phyloP scores from a whole-genome alignment of 345 rosid genomes.

The Diplotaxis tenuifolia region DNA sequence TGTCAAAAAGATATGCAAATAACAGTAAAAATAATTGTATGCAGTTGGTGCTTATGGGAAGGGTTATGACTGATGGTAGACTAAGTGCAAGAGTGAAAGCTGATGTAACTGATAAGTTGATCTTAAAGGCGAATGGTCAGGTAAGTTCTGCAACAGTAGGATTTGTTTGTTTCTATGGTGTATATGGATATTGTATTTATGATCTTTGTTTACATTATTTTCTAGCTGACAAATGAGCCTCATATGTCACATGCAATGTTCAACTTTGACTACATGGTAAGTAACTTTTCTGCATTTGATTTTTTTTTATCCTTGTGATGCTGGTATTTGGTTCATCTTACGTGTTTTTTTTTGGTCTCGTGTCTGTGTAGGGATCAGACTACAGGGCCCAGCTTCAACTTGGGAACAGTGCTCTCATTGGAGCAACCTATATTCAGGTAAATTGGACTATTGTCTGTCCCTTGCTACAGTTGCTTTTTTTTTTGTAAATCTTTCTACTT shows the following conservation, averaged over 20 bases:
- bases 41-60: conserved; percentile 91
- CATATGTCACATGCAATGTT: conserved; percentile 86
- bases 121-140: conserved; percentile 87
- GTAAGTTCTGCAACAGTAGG: conserved; percentile 34
- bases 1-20: conserved; percentile 3
- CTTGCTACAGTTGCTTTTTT: background rate
- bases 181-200: background rate
- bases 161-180: background rate
- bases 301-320: background rate
- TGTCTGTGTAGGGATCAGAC: conserved; percentile 61
- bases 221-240: conserved; percentile 75
- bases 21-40: background rate
- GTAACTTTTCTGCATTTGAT: background rate
- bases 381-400: conserved; percentile 81
- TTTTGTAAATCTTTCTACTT: background rate
- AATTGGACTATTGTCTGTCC: conserved; percentile 14
- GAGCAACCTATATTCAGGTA: conserved; percentile 97
- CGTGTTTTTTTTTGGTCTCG: background rate
- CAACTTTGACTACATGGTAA: conserved; percentile 94
- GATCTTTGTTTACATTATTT: conserved; percentile 29
- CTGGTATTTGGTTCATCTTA: background rate
- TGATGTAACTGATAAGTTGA: conserved; percentile 73
- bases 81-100: conserved; percentile 82
- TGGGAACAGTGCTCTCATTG: conserved; percentile 78
- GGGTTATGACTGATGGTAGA: conserved; percentile 89